Percentiles rank a stretch among this genome's conserved stretches.
Evolutionary conservation across 306 rosid species (phyloP).

Genomic region (Hippophae tibetana): DNA sequence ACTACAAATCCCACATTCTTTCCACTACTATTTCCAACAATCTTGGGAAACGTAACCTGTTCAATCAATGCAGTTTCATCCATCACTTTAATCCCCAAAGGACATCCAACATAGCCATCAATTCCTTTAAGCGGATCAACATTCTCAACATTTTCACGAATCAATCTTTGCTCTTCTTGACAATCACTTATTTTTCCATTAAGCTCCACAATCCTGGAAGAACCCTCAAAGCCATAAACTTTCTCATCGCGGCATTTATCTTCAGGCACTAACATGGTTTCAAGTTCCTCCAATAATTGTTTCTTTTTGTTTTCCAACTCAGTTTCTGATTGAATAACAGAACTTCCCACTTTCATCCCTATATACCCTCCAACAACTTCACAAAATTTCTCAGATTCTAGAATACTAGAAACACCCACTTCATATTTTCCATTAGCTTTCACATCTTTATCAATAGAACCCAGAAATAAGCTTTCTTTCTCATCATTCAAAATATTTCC

Average conservation of each 20-base stretch:
- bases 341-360: neutral
- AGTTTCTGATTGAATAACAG: conserved; percentile 12
- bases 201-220: neutral
- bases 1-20: conserved; percentile 11
- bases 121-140: neutral
- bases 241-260: conserved; percentile 14
- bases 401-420: conserved; percentile 6
- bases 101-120: conserved; percentile 12
- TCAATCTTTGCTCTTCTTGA: conserved; percentile 2
- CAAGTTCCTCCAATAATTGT: conserved; percentile 42
- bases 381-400: neutral
- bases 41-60: conserved; percentile 11
- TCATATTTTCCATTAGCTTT: neutral
- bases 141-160: conserved; percentile 1
- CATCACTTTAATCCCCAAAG: conserved; percentile 50
- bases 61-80: conserved; percentile 82
- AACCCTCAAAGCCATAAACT: neutral
- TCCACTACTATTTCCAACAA: conserved; percentile 8
- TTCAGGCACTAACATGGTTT: conserved; percentile 35
- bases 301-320: conserved; percentile 42
- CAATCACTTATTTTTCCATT: conserved; percentile 9
- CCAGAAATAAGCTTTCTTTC: conserved; percentile 9
- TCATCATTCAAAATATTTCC: conserved; percentile 2
- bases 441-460: conserved; percentile 8
- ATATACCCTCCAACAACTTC: neutral